Evolutionary conservation across 2,329 filamentous ascomycete genomes (phyloP).

Genomic region (Didymella pinodella): DNA sequence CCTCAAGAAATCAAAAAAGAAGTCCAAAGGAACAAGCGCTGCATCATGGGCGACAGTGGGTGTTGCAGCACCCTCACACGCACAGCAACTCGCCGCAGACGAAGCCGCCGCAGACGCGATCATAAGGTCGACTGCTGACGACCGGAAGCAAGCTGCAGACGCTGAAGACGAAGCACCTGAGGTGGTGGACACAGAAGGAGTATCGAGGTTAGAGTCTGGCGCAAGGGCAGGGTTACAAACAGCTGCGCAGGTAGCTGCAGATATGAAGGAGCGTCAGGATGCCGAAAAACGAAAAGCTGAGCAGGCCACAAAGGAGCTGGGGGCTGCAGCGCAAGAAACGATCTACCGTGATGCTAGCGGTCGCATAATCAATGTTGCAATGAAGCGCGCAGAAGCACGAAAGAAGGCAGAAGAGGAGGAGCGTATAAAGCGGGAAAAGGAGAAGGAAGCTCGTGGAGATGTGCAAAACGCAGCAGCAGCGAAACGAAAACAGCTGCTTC

Average conservation of each 20-base stretch:
- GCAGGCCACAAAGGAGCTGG: constrained; percentile 49
- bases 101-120: constrained; percentile 78
- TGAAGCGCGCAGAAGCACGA: constrained; percentile 88
- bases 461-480: constrained; percentile 77
- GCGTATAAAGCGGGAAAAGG: constrained; percentile 68
- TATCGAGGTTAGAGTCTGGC: constrained; percentile 82
- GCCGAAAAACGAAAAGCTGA: constrained; percentile 64
- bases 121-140: constrained; percentile 74
- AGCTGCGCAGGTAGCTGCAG: constrained; percentile 72
- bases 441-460: constrained; percentile 80
- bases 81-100: constrained; percentile 73
- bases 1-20: constrained; percentile 69
- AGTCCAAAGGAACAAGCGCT: constrained; percentile 43
- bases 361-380: constrained; percentile 88
- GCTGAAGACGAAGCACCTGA: constrained; percentile 55
- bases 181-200: constrained; percentile 47
- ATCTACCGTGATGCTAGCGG: constrained; percentile 96
- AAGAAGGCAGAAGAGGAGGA: constrained; percentile 77
- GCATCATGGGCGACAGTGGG: constrained; percentile 75
- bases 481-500: constrained; percentile 70
- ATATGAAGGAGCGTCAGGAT: constrained; percentile 68
- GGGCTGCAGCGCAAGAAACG: constrained; percentile 67
- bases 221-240: constrained; percentile 87
- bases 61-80: constrained; percentile 57
- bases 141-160: constrained; percentile 60